These are phyloP conservation scores for Ephemerocybe angulata DNA, from an alignment of 768 basidiomycete genomes.

Conservation along the genomic window DNA sequence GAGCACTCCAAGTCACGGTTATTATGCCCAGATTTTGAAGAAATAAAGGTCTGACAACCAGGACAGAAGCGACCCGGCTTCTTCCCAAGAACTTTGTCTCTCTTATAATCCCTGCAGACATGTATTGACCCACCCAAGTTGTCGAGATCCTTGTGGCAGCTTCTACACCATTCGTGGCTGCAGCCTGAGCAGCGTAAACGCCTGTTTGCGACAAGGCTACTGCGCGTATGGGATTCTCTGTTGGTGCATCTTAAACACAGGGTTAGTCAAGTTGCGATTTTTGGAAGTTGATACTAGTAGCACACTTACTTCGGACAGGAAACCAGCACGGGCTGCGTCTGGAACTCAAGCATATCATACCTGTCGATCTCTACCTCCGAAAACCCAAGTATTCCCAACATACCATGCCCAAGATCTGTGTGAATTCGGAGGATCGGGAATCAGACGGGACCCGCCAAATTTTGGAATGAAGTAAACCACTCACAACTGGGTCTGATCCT, in stretches of 20 bases:
- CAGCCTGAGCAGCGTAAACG: background rate
- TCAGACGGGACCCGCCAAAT: background rate
- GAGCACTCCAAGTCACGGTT: background rate
- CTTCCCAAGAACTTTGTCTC: background rate
- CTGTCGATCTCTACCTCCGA: background rate
- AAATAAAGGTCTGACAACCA: background rate
- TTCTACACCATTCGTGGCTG: background rate
- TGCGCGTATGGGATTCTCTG: background rate
- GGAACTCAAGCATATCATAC: background rate
- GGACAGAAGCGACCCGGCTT: slow-evolving; percentile 1
- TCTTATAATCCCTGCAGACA: background rate
- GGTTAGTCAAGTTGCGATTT: background rate
- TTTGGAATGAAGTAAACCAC: background rate
- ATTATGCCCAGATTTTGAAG: background rate
- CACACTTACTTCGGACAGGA: slow-evolving; percentile 1
- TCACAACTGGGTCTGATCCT: background rate
- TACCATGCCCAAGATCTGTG: background rate
- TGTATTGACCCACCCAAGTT: background rate
- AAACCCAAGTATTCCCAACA: background rate
- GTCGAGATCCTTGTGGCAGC: slow-evolving; percentile 1
- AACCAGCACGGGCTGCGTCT: background rate
- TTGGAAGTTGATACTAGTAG: background rate
- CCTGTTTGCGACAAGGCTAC: background rate
- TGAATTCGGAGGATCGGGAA: background rate
- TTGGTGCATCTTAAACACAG: background rate